Base-by-base conservation (phyloP, 169 alveolate species). In the Babesia divergens region DNA sequence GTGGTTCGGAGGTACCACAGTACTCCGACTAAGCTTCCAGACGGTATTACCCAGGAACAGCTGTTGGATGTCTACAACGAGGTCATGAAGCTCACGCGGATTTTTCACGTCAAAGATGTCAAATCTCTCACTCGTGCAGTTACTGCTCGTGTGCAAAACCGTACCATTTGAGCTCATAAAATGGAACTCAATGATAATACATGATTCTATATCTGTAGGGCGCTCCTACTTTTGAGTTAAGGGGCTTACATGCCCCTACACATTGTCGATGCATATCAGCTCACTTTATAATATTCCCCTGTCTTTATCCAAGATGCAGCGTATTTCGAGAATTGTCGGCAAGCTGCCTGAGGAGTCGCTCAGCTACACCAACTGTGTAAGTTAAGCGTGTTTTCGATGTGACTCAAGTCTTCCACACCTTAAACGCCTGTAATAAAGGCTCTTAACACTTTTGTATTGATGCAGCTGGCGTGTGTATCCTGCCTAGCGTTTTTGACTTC, bases 331-430 rank as follows among this genome's bases (percentile, higher is more conserved):
- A n/a, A 42, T 52, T 4, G 88, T 80, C 43, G 64, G 79, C 64
- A 80, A 80, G 28, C 37, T 80, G 58, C 88, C 88, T 37, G 88
- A 80, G 16, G 88, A 80, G 58, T 52, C 82, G 46, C 80, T 80
- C 14, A 46, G 84, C 37, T 80, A 53, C 70, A 69, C 88, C 65
- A 69, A 80, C 62, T 80, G 83, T 52, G 88, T 80, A 80, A 51
- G 79, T 70, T 28, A 24, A 9, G 26, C 43, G 31, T 16, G 9
- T n/a, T 8, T 8, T 9, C 11, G 26, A 1, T 11, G 52, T 4
- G n/a, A n/a, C n/a, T n/a, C n/a, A n/a, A n/a, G n/a, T 4, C 5
- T 1, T 3, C n/a, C 5, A 4, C 49, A 20, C n/a, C 24, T 1
- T 42, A 4, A 14, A 5, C n/a, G 24, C 24, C 24, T 20, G n/a